phyloP scores from a whole-genome alignment of 805 yeast genomes.

The Candida berthetii region DNA sequence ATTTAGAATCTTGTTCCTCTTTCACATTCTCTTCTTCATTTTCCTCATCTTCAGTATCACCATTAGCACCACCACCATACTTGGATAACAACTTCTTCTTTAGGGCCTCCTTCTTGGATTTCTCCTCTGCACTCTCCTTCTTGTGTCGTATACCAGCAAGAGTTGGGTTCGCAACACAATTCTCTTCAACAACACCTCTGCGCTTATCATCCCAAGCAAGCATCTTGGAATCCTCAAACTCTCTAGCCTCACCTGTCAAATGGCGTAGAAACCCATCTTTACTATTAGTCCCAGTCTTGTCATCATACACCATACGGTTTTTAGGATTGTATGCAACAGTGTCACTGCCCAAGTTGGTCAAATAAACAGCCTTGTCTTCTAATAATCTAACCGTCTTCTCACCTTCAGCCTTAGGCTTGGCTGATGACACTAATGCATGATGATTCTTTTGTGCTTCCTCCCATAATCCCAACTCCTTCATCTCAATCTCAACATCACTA shows the following conservation, averaged over 20 bases:
- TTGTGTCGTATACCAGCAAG: constrained; percentile 31
- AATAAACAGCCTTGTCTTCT: constrained; percentile 72
- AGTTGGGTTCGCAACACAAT: constrained; percentile 40
- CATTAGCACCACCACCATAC: constrained; percentile 23
- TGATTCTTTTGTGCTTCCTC: constrained; percentile 5
- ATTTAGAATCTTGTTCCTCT: too few species aligned
- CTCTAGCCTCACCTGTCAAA: constrained; percentile 50
- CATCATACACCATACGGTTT: constrained; percentile 32
- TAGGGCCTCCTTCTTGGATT: constrained; percentile 20
- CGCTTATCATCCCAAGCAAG: constrained; percentile 38
- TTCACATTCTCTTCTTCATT: too few species aligned
- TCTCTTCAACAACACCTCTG: constrained; percentile 20
- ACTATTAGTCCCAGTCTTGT: constrained; percentile 28
- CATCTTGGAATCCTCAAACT: constrained; percentile 39
- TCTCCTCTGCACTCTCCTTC: constrained; percentile 24
- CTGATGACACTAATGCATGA: background rate
- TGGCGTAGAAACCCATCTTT: constrained; percentile 45
- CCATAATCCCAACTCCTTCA: constrained; percentile 31
- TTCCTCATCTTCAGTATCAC: constrained; percentile 1
- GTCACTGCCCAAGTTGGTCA: constrained; percentile 38
- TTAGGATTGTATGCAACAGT: constrained; percentile 49
- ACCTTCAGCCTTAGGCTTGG: constrained; percentile 26
- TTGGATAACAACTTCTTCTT: constrained; percentile 26
- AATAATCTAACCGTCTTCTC: constrained; percentile 52
- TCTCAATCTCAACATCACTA: constrained; percentile 37